Evolutionary conservation across 2,329 filamentous ascomycete genomes (phyloP), one percentile per base, ranked within the genome.

Genomic region (Chaetomium sp.): DNA sequence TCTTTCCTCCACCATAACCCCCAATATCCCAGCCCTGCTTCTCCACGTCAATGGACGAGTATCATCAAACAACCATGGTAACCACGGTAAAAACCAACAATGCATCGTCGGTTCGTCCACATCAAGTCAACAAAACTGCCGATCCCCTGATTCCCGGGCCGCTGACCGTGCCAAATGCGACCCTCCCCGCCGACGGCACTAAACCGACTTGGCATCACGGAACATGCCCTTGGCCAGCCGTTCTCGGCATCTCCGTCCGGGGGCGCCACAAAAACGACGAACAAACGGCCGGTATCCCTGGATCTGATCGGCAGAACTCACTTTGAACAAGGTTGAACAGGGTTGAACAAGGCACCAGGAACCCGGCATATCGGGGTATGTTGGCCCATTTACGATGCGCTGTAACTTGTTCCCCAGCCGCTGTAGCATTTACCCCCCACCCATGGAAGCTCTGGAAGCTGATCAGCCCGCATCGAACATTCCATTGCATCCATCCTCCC

Each of bases 201-300:
- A 48, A 48, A 48, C 35, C 45, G 45, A 48, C 45, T 48, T 48
- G 45, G 45, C 45, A 48, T 48, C 45, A 36, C 45, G 45, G 45
- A 48, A 37, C 34, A 36, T 32, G n/a, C 5, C 12, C 45, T 48
- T 48, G 45, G 45, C 45, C 9, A 27, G 10, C 45, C 45, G 45
- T 48, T 48, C 45, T 35, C 45, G 45, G 34, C 37, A 34, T 37
- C 45, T 37, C 45, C 45, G 45, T n/a, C n/a, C 10, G n/a, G 7
- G 34, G 33, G 45, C 45, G 8, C 37, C 37, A 8, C 37, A 38
- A 38, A 38, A 38, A 9, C 37, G 8, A 38, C 37, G 37, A 38
- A 38, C 12, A 9, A 12, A 8, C 8, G 37, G 37, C 37, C 19
- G 19, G 19, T 27, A 27, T 27, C 19, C 19, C 19, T 27, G 19